Evolutionary conservation across 2,329 filamentous ascomycete species (phyloP).

Genomic region (Sclerotinia nivalis): DNA sequence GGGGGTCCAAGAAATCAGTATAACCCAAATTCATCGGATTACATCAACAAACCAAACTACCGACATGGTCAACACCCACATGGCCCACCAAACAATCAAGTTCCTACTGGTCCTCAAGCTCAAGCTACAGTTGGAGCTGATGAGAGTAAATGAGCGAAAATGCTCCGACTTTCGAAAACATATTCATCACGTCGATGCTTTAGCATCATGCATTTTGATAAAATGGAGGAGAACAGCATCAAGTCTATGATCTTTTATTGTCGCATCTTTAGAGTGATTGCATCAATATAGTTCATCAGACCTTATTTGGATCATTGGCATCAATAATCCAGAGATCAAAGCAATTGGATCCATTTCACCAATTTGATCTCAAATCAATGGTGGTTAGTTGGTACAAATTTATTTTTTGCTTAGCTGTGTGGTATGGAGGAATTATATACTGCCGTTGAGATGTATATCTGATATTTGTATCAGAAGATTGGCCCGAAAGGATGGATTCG

Average conservation of each 20-base stretch:
- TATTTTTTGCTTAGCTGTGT: slow-evolving; percentile 37
- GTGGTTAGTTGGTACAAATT: slow-evolving; percentile 35
- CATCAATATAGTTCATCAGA: slow-evolving; percentile 35
- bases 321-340: slow-evolving; percentile 27
- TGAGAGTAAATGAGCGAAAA: slow-evolving; percentile 49
- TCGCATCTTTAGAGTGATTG: slow-evolving; percentile 38
- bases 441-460: slow-evolving; percentile 33
- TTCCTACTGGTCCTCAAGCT: slow-evolving; percentile 43
- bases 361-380: slow-evolving; percentile 21
- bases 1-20: slow-evolving; percentile 55
- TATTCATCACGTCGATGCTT: slow-evolving; percentile 38
- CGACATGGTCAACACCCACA: slow-evolving; percentile 45
- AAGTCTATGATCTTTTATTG: slow-evolving; percentile 30
- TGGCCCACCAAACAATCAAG: slow-evolving; percentile 43
- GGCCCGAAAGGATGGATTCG: slow-evolving; percentile 33
- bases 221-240: slow-evolving; percentile 31
- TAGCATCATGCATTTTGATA: slow-evolving; percentile 37
- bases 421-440: slow-evolving; percentile 28
- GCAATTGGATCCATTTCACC: slow-evolving; percentile 28
- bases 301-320: slow-evolving; percentile 34
- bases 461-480: slow-evolving; percentile 36
- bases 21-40: slow-evolving; percentile 52
- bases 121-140: slow-evolving; percentile 46
- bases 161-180: slow-evolving; percentile 25
- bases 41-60: slow-evolving; percentile 55